Conservation (phyloP, 164 flowering plant species). For the Annona cherimola region DNA sequence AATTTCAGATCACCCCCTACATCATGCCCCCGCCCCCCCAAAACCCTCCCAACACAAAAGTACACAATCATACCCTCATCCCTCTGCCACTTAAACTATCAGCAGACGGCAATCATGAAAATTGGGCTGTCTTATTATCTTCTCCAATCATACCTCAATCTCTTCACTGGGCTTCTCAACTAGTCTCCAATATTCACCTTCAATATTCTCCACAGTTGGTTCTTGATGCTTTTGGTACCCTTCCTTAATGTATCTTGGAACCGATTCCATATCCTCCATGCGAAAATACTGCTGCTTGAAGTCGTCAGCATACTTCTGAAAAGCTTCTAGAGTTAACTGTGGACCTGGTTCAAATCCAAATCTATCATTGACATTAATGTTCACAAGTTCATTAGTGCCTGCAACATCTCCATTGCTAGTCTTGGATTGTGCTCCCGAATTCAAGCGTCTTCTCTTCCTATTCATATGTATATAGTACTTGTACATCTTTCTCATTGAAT, state of each 20-base stretch:
- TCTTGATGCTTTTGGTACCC: constrained; percentile 34
- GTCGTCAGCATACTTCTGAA: constrained; percentile 78
- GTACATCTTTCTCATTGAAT: constrained; percentile 40
- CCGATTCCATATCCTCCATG: constrained; percentile 19
- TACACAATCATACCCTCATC: too few relatives aligned
- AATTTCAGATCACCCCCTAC: too few relatives aligned
- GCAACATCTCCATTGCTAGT: constrained; percentile 20
- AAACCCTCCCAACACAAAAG: too few relatives aligned
- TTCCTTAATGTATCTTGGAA: constrained; percentile 6
- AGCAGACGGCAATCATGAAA: neutral
- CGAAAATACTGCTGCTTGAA: constrained; percentile 74
- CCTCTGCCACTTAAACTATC: neutral
- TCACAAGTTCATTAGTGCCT: constrained; percentile 25
- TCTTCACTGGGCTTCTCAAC: constrained; percentile 70
- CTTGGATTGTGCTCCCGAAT: constrained; percentile 36
- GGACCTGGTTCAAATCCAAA: constrained; percentile 97
- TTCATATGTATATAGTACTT: constrained; percentile 22
- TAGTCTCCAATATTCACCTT: constrained; percentile 79
- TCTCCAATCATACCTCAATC: constrained; percentile 57
- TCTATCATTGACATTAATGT: constrained; percentile 15
- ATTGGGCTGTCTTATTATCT: neutral
- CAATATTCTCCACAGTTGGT: constrained; percentile 60
- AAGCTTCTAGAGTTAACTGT: constrained; percentile 63
- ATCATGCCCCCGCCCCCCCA: too few relatives aligned
- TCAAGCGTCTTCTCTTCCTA: constrained; percentile 56